phyloP scores from a whole-genome alignment of 1,284 basidiomycete species.

The Ceratorhiza oryzae-sativae region DNA sequence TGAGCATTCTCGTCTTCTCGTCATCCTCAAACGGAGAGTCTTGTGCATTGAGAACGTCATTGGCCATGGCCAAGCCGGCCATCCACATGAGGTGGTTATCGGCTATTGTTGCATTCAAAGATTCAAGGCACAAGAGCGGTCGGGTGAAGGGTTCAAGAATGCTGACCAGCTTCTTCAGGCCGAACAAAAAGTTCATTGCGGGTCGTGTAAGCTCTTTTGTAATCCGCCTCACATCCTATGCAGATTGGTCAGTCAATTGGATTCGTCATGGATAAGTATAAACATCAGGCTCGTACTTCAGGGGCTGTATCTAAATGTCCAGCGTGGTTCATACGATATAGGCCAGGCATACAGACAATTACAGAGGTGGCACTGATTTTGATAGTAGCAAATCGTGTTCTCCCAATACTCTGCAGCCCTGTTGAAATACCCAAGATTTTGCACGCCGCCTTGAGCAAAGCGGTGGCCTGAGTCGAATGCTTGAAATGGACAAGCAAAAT shows the following conservation, averaged over 20 bases:
- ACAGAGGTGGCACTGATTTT: constrained; percentile 39
- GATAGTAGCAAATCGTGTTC: constrained; percentile 49
- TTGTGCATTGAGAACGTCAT: constrained; percentile 42
- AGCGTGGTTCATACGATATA: constrained; percentile 7
- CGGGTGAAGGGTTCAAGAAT: constrained; percentile 45
- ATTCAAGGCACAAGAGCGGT: constrained; percentile 50
- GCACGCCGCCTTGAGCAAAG: neutral
- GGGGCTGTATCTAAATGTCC: neutral
- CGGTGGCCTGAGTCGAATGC: neutral
- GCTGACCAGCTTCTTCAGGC: constrained; percentile 44
- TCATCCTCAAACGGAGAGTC: neutral
- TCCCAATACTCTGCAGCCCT: constrained; percentile 48
- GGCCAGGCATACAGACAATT: neutral
- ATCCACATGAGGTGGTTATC: constrained; percentile 53
- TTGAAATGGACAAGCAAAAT: neutral
- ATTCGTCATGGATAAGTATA: too few species aligned
- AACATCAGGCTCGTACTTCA: neutral
- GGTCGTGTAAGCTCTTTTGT: neutral
- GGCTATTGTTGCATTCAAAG: constrained; percentile 47
- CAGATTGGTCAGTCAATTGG: neutral
- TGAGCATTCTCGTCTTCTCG: constrained; percentile 43
- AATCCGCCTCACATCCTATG: neutral
- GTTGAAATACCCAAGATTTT: neutral
- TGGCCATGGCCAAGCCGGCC: constrained; percentile 47
- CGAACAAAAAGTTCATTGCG: neutral